Conservation (phyloP, 1,284 basidiomycete genomes). For the Cutaneotrichosporon cavernicola region DNA sequence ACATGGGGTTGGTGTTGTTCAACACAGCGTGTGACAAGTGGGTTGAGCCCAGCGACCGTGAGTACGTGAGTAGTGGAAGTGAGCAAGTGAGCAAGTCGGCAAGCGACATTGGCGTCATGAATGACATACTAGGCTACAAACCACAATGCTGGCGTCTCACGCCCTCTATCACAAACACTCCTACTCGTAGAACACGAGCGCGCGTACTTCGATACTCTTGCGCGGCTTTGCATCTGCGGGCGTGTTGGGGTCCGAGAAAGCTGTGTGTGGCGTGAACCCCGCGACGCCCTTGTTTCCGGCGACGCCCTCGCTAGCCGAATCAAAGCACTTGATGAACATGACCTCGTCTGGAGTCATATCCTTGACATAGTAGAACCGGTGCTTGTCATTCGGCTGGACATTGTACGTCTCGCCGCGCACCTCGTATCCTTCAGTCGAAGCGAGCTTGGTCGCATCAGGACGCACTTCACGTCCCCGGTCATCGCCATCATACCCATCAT, state of each 20-base stretch:
- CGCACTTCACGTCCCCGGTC: constrained; percentile 23
- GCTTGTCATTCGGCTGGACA: constrained; percentile 19
- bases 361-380: constrained; percentile 26
- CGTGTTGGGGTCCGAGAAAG: constrained; percentile 24
- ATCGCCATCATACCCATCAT: constrained; percentile 20
- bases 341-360: constrained; percentile 27
- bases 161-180: too few species aligned
- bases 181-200: constrained; percentile 27
- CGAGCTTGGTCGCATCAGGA: not conserved
- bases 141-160: too few species aligned
- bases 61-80: too few species aligned
- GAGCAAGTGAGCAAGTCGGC: too few species aligned
- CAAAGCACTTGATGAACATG: constrained; percentile 30
- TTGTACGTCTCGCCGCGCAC: constrained; percentile 26
- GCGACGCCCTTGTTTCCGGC: constrained; percentile 13
- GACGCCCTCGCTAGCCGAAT: constrained; percentile 18
- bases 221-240: constrained; percentile 18
- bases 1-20: too few species aligned
- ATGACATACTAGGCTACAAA: not conserved
- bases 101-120: not conserved
- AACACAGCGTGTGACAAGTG: too few species aligned
- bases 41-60: too few species aligned
- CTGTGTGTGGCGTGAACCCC: constrained; percentile 28
- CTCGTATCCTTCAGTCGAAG: constrained; percentile 18
- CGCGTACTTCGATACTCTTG: constrained; percentile 28